Base-by-base conservation (phyloP, 2,329 filamentous ascomycete genomes). In the Botrytis aclada region DNA sequence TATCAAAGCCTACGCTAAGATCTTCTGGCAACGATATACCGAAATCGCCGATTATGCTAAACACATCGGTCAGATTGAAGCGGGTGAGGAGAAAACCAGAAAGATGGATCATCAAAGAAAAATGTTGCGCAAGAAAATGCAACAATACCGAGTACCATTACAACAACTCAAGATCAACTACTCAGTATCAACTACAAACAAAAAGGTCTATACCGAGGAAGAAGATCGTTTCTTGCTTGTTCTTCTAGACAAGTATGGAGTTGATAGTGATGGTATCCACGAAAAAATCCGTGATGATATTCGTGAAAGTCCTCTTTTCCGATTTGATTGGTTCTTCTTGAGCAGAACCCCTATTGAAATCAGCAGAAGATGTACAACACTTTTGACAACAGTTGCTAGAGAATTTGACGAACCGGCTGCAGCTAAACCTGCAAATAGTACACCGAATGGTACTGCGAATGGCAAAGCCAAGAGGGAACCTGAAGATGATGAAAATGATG, bases 91-190 rank as follows among this genome's bases (percentile, higher is more conserved):
- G 80, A 93, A 94, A 75, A 90, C 93, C 72, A 90, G 92, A 71
- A 95, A 95, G 82, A 93, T 95, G 74, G 93, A 96, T 77, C 93
- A 97, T 81, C 95, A 98, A 82, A 92, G 94, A 75, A 95, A 97
- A 83, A 92, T 98, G 85, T 88, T 99, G 72, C 90, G 92, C 76
- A 97, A 95, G 88, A 99, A 99, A 88, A 93, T 99, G 88, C 88
- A 91, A 78, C 93, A 96, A 86, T 98, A 97, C 81, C 92, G 96
- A n/a, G 95, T 98, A 67, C 97, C 96, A 37, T 87, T 99, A 25
- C 96, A 99, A 82, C 96, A 99, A 83, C 90, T 99, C 80, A 97
- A 97, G 86, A 94, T 99, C 85, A 98, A 97, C 84, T 99, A 99
- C 83, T 97, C 95, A 0, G 96, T 99, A 41, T 97, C 94, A 10